Evolutionary conservation across 2,329 filamentous ascomycete genomes (phyloP).

Genomic region (Colletotrichum sp.): DNA sequence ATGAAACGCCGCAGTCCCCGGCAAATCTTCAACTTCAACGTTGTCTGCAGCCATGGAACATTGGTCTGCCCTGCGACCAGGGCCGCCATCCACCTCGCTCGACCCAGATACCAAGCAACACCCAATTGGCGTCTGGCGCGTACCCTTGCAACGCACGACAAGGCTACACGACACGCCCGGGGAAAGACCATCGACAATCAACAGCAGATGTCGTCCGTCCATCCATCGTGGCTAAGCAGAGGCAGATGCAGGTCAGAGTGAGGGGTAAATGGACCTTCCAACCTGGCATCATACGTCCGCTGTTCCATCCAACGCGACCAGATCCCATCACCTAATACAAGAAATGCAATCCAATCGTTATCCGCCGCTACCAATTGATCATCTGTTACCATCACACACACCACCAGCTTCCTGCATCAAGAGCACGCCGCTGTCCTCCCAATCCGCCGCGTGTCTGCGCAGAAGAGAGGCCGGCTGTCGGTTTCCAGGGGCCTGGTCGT

Average conservation of each 20-base stretch:
- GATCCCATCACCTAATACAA: constrained; percentile 7
- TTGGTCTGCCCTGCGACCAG: background rate
- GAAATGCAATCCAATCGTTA: background rate
- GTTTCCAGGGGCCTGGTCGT: background rate
- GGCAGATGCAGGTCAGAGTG: background rate
- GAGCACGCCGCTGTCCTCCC: background rate
- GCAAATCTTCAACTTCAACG: constrained; percentile 17
- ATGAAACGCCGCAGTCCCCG: constrained; percentile 14
- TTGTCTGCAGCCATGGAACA: background rate
- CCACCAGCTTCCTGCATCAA: background rate
- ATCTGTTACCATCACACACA: background rate
- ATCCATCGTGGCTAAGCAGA: constrained; percentile 1
- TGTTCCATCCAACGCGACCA: constrained; percentile 7
- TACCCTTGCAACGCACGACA: background rate
- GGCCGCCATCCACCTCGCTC: background rate
- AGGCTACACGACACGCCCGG: background rate
- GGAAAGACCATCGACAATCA: background rate
- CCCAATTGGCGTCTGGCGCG: background rate
- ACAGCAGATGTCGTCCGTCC: background rate
- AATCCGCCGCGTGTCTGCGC: constrained; percentile 4
- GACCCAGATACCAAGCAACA: background rate
- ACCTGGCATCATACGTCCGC: constrained; percentile 8
- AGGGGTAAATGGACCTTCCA: constrained; percentile 18
- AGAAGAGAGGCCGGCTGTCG: background rate
- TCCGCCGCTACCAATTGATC: background rate